Percentiles rank a stretch among this genome's conserved stretches.
Conservation (phyloP, 345 rosid genomes). For the Atalantia buxifolia region DNA sequence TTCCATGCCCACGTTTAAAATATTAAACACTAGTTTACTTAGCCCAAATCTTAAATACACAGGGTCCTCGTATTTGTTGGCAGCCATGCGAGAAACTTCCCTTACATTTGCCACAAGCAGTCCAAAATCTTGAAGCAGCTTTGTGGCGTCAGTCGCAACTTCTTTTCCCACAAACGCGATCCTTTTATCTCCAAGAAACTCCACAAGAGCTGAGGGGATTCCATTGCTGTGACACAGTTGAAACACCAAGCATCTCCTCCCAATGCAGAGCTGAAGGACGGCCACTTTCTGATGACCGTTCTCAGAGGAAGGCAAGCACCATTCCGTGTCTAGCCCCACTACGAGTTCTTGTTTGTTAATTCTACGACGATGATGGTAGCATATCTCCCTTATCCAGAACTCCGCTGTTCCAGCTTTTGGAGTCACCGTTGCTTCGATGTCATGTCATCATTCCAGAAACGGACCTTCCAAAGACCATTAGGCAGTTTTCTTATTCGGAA, state of each 20-base stretch:
- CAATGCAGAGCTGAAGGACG: not conserved
- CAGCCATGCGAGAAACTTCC: constrained; percentile 4
- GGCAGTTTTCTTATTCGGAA: too few relatives aligned
- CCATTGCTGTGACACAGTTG: not conserved
- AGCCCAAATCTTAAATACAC: not conserved
- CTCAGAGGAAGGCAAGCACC: not conserved
- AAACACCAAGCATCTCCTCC: not conserved
- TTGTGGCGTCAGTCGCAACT: not conserved
- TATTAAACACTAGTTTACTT: not conserved
- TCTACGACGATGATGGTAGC: not conserved
- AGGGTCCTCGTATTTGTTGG: not conserved
- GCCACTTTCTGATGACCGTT: not conserved
- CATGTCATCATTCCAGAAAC: too few relatives aligned
- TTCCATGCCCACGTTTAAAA: not conserved
- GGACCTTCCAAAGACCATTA: too few relatives aligned
- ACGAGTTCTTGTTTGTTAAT: not conserved
- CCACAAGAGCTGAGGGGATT: not conserved
- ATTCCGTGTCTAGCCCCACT: constrained; percentile 3
- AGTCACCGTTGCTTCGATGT: not conserved
- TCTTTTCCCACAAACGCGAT: constrained; percentile 6
- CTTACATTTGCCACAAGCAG: not conserved
- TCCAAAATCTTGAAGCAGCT: not conserved
- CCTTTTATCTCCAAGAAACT: not conserved
- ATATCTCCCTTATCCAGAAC: not conserved
- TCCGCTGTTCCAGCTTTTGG: not conserved